phyloP scores from a whole-genome alignment of 2,329 filamentous ascomycete species.

The Chaetomium sp. region DNA sequence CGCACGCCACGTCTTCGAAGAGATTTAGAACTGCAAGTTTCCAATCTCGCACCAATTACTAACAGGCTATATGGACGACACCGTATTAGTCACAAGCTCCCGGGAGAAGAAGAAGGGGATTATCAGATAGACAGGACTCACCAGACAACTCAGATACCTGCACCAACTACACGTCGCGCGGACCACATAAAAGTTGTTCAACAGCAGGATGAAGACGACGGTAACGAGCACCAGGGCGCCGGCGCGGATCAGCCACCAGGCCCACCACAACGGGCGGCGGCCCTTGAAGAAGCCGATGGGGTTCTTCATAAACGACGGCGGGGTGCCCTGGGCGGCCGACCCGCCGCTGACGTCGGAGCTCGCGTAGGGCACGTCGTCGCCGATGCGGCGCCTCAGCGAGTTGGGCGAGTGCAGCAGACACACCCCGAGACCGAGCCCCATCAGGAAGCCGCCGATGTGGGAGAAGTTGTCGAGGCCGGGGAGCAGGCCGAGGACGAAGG shows the following conservation, averaged over 20 bases:
- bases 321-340: conserved; percentile 48
- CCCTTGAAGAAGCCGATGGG: conserved; percentile 85
- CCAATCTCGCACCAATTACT: conserved; percentile 66
- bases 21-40: conserved; percentile 24
- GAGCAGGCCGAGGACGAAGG: conserved; percentile 87
- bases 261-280: conserved; percentile 93
- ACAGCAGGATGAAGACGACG: conserved; percentile 79
- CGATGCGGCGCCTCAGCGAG: conserved; percentile 72
- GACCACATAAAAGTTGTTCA: conserved; percentile 89
- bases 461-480: conserved; percentile 96
- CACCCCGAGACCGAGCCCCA: conserved; percentile 84
- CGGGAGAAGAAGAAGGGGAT: not conserved
- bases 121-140: conserved; percentile 55
- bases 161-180: conserved; percentile 83
- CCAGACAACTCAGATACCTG: conserved; percentile 90
- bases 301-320: conserved; percentile 60
- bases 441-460: conserved; percentile 93
- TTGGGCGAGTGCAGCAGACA: conserved; percentile 88
- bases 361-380: conserved; percentile 67
- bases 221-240: conserved; percentile 78
- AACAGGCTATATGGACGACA: conserved; percentile 53
- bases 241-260: conserved; percentile 87
- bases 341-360: conserved; percentile 62
- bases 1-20: not conserved
- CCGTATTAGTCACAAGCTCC: not conserved